These are phyloP conservation scores for Marsdenia floribunda DNA, from an alignment of 257 asterid genomes.

Conservation along the genomic window DNA sequence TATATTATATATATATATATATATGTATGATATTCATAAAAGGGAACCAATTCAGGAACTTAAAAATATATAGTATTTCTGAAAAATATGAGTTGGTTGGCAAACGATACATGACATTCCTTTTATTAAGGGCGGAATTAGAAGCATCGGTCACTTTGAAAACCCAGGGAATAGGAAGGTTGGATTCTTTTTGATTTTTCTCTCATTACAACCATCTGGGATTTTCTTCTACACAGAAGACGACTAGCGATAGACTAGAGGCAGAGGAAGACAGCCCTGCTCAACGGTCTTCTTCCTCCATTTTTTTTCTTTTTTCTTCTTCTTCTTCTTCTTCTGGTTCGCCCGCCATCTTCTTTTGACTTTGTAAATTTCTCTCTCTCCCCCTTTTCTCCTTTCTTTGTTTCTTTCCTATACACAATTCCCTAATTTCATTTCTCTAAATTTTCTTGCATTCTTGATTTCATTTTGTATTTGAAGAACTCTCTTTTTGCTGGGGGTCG, in stretches of 20 bases:
- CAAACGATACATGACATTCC: not conserved
- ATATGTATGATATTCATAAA: not conserved
- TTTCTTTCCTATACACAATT: not conserved
- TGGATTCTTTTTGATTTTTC: constrained; percentile 16
- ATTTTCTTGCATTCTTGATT: not conserved
- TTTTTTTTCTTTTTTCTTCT: not conserved
- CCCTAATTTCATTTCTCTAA: not conserved
- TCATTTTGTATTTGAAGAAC: not conserved
- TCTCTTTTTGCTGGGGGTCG: not conserved
- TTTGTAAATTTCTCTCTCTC: constrained; percentile 5
- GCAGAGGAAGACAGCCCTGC: not conserved
- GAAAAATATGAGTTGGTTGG: not conserved
- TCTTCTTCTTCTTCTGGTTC: constrained; percentile 6
- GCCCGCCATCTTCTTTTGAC: constrained; percentile 15
- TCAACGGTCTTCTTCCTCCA: constrained; percentile 7
- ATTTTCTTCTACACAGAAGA: constrained; percentile 9
- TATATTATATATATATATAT: too few species aligned
- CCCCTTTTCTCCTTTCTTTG: not conserved
- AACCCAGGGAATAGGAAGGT: not conserved
- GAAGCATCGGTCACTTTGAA: not conserved
- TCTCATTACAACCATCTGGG: not conserved
- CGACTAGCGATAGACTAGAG: constrained; percentile 10
- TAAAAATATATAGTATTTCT: not conserved
- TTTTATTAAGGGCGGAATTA: not conserved
- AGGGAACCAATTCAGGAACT: not conserved